A percentile compares a stretch with the other conserved stretches of the same genome.
These are phyloP conservation scores for Phialocephala subalpina DNA, from an alignment of 2,329 filamentous ascomycete genomes.

Conservation along the genomic window DNA sequence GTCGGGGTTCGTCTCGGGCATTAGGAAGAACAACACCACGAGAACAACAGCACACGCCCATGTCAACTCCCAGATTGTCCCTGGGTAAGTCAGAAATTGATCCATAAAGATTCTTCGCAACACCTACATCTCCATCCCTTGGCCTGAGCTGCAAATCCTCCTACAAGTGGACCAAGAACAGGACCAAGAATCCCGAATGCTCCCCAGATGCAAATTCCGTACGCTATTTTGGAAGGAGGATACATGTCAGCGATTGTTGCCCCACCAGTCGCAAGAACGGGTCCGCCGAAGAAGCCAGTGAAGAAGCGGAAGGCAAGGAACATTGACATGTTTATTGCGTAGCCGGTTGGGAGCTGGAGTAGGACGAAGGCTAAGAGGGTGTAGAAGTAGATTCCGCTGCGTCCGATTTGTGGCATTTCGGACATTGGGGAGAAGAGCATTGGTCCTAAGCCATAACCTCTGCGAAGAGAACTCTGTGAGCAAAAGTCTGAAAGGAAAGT, in stretches of 20 bases:
- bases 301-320: constrained; percentile 69
- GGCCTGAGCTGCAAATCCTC: constrained; percentile 62
- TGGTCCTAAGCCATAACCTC: neutral
- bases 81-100: too few species aligned
- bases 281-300: constrained; percentile 69
- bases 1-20: neutral
- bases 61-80: constrained; percentile 64
- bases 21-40: constrained; percentile 2
- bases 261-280: constrained; percentile 65
- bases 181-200: constrained; percentile 51
- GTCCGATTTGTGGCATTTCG: constrained; percentile 1
- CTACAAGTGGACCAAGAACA: constrained; percentile 65
- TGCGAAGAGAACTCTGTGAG: neutral
- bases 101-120: too few species aligned
- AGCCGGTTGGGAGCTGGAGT: neutral
- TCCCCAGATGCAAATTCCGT: constrained; percentile 64
- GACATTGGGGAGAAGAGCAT: constrained; percentile 6
- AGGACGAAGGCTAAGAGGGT: neutral
- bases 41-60: neutral
- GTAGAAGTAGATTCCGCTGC: neutral
- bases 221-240: constrained; percentile 58
- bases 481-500: neutral
- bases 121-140: constrained; percentile 67
- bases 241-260: constrained; percentile 59
- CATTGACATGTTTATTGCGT: constrained; percentile 60